Conservation (phyloP, 2,329 filamentous ascomycete species). For the Botryotinia globosa region DNA sequence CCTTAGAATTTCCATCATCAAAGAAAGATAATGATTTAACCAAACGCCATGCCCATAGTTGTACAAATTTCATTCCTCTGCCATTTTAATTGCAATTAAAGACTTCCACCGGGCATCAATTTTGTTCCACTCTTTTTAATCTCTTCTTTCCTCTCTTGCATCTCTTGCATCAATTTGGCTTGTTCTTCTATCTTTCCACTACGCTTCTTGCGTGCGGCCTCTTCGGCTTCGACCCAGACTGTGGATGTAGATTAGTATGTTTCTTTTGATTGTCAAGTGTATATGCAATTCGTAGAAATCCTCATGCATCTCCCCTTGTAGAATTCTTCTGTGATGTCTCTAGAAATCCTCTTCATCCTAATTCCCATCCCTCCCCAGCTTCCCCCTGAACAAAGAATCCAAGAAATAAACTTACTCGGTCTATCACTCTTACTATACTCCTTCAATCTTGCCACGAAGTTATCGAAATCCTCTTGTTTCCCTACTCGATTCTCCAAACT, state of each 20-base stretch:
- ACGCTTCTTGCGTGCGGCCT: slow-evolving; percentile 40
- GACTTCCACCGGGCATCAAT: slow-evolving; percentile 30
- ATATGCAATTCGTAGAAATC: background rate
- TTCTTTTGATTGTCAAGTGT: background rate
- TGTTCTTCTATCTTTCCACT: slow-evolving; percentile 41
- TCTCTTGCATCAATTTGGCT: slow-evolving; percentile 41
- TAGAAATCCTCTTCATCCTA: background rate
- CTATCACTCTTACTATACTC: slow-evolving; percentile 88
- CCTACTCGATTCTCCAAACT: slow-evolving; percentile 76
- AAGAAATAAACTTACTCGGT: slow-evolving; percentile 62
- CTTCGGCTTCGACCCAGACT: slow-evolving; percentile 49
- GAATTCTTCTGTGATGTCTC: background rate
- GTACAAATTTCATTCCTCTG: background rate
- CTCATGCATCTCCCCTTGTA: slow-evolving; percentile 2
- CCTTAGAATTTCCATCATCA: background rate
- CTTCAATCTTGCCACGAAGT: slow-evolving; percentile 81
- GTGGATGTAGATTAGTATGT: background rate
- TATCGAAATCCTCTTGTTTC: slow-evolving; percentile 81
- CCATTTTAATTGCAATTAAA: slow-evolving; percentile 21
- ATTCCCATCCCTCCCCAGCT: background rate
- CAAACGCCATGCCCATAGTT: slow-evolving; percentile 8
- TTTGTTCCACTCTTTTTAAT: slow-evolving; percentile 39
- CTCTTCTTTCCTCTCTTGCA: slow-evolving; percentile 43
- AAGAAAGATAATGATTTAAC: background rate
- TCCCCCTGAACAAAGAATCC: background rate